Base-by-base conservation (phyloP, 2,329 filamentous ascomycete genomes). In the Onygena corvina region DNA sequence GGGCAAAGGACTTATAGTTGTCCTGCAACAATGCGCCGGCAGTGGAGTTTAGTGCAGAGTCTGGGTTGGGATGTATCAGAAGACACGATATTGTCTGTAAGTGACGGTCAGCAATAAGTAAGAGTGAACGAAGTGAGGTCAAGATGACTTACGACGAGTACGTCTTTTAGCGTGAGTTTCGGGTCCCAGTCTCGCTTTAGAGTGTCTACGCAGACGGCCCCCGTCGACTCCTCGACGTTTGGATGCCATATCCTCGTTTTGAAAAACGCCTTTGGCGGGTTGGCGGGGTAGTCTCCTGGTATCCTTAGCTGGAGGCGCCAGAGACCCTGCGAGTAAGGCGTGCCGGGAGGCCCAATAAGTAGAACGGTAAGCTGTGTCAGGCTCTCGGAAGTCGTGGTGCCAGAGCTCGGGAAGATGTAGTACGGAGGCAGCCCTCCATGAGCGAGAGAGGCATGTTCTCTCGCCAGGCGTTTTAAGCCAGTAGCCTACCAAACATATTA, bases 201-300 rank as follows among this genome's bases (percentile, higher is more conserved):
- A 1, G 79, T 81, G 64, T 81, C 79, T 2, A 82, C 76, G 53
- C 79, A 82, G 2, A 82, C 76, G 0, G 73, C 74, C 3, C 79
- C 79, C 0, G 74, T 76, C n/a, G 69, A 66, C 47, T 79, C 76
- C 53, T 81, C 78, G 46, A 82, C 75, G 57, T 82, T 82, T 0
- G 79, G 79, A 56, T 82, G 79, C 71, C 77, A 82, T 54, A 81
- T 76, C 4, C 72, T 69, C 2, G 78, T 81, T 48, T 71, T 71
- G 59, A 82, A 81, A 27, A 71, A 70, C 2, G 78, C 79, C 34
- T 77, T 81, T 42, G 66, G 70, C 47, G 63, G 69, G 53, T 62
- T 71, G 52, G 64, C 63, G 5, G 70, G 67, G 56, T 80, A 79
- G n/a, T 71, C 72, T 14, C 71, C 66, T 0, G 79, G 79, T 29